Base-by-base conservation (phyloP, 2,329 filamentous ascomycete species). In the Coleophoma eucalyptorum region DNA sequence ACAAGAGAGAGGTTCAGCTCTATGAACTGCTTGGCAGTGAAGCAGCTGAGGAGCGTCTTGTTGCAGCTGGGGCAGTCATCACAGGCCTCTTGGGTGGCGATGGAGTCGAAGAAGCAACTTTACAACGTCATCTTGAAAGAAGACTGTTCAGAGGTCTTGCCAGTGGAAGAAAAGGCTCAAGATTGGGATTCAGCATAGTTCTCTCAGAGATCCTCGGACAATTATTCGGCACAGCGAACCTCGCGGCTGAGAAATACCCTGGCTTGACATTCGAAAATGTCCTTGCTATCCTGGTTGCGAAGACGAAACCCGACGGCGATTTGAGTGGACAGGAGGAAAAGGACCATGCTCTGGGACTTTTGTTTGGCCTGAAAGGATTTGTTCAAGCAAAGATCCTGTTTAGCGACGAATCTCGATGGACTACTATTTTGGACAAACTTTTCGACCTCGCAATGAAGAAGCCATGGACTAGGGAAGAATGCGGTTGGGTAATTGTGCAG, bases 301-400 rank as follows among this genome's bases (percentile, higher is more conserved):
- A 80, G 62, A 83, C 77, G 1, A 72, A 77, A 48, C 67, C 77
- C 0, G 72, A 73, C 8, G 79, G 78, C 32, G 81, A 77, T 58
- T 65, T 79, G 19, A 73, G 75, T 1, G 76, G 77, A 34, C 79
- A 96, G 75, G 92, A 97, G 72, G 87, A 91, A 69, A 80, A 90
- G 60, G 91, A 97, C 65, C 84, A 91, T 65, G 81, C 84, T 57
- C 88, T 96, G 57, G 94, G 94, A 6, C 84, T 89, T 58, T 72
- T 97, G 1, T 97, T 97, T 63, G 93, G 91, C 3, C 79, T 92
- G 41, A 88, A 96, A 67, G 89, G 89, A 52, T 85, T 97, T 54
- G 83, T 97, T 42, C 84, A 90, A 66, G 90, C 92, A 12, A 80
- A 80, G 4, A 79, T 91, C 38, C 72, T 95, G 12, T 86, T 92